These are phyloP conservation scores for Nicotiana benthamiana DNA, from an alignment of 257 asterid genomes.

Conservation along the genomic window DNA sequence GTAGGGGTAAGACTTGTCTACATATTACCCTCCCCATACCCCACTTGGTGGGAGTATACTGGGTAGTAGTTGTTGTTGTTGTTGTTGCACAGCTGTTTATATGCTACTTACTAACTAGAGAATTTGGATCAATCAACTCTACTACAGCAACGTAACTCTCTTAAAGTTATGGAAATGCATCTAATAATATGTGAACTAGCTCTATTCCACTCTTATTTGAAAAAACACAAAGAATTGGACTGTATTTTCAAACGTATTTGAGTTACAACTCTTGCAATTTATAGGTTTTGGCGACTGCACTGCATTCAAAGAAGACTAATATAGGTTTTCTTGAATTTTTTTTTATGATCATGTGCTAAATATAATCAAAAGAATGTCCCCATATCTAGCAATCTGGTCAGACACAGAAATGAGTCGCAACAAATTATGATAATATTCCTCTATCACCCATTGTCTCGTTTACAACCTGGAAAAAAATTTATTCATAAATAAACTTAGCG, in stretches of 20 bases:
- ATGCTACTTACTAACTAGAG: not conserved
- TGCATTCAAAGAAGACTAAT: no score
- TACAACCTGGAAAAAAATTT: not conserved
- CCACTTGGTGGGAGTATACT: no score
- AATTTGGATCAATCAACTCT: not conserved
- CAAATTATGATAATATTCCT: no score
- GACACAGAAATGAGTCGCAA: not conserved
- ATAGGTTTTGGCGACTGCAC: no score
- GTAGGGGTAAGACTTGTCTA: no score
- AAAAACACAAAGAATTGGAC: not conserved
- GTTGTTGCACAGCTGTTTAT: no score
- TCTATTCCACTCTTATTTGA: not conserved
- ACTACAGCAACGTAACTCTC: not conserved
- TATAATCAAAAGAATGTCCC: not conserved
- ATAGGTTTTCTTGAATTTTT: no score
- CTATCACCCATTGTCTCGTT: not conserved
- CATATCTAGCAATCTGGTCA: not conserved
- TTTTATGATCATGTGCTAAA: no score
- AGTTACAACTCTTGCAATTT: no score
- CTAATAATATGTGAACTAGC: not conserved
- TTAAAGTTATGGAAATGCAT: not conserved
- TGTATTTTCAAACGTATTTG: no score
- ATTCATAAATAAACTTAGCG: not conserved
- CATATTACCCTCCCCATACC: no score
- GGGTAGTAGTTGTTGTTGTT: no score